These are phyloP conservation scores for Pestalotiopsis sp. DNA, from an alignment of 2,329 filamentous ascomycete species.

Conservation along the genomic window DNA sequence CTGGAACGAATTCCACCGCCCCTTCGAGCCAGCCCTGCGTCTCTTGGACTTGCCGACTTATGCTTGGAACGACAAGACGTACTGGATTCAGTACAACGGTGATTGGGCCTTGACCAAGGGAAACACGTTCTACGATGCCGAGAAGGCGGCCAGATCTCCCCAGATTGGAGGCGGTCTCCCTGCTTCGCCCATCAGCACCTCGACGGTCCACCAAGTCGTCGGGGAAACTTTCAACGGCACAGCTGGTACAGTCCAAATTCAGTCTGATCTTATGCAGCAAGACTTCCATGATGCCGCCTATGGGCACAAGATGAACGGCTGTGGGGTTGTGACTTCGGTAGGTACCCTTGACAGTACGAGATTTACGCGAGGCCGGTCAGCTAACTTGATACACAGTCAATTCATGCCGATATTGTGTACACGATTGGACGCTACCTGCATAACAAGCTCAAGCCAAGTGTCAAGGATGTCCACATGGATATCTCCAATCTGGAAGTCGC, in stretches of 20 bases:
- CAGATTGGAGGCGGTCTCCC: neutral
- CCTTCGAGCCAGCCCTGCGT: slow-evolving; percentile 41
- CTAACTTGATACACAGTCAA: slow-evolving; percentile 27
- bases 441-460: slow-evolving; percentile 49
- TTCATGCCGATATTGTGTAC: slow-evolving; percentile 68
- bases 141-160: neutral
- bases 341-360: slow-evolving; percentile 22
- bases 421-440: slow-evolving; percentile 65
- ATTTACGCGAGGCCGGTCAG: neutral
- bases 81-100: slow-evolving; percentile 67
- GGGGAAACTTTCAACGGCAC: slow-evolving; percentile 32
- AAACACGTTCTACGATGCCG: slow-evolving; percentile 41
- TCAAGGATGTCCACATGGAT: slow-evolving; percentile 30
- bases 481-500: slow-evolving; percentile 40
- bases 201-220: slow-evolving; percentile 39
- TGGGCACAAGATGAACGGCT: slow-evolving; percentile 47
- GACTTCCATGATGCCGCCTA: slow-evolving; percentile 39
- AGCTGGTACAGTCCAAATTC: slow-evolving; percentile 32
- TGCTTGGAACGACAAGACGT: slow-evolving; percentile 73
- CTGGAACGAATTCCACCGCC: slow-evolving; percentile 71
- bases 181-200: slow-evolving; percentile 27
- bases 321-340: slow-evolving; percentile 47
- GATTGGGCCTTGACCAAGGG: slow-evolving; percentile 73
- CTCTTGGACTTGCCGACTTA: slow-evolving; percentile 71
- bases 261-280: slow-evolving; percentile 42